Evolutionary conservation across 257 asterid genomes (phyloP), one percentile per base, ranked within the genome.

Genomic region (Gentiana macrophylla): DNA sequence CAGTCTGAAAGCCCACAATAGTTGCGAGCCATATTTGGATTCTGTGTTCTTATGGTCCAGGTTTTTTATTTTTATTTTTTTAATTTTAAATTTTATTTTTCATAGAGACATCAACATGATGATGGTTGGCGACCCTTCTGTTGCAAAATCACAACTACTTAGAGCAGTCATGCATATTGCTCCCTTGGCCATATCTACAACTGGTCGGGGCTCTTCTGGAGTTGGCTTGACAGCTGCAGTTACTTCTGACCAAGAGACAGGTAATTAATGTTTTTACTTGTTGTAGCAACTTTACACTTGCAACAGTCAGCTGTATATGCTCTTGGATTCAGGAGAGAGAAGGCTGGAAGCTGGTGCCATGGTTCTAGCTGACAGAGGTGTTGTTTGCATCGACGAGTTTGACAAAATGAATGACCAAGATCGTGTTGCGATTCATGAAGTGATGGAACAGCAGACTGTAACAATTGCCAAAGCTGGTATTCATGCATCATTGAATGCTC

Each of bases 111-210:
- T 91, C 73, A 91, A 91, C 72, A 84, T 91, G 98, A 91, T 91
- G 98, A 91, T 91, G 96, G 96, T 91, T 60, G 98, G 96, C 2
- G 98, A 91, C 75, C 98, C 98, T 57, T 91, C 95, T 71, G 96
- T 91, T 67, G 96, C 98, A 46, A 91, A 91, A 77, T 91, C 98
- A 74, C 98, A 91, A 72, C 77, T 91, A 59, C 74, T 87, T 72
- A 83, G 98, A 78, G 96, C 98, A 52, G 87, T 91, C 60, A 84
- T 91, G 87, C 84, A 84, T 68, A 87, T 91, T 63, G 96, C 98
- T 60, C 98, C 98, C 67, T 78, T 87, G 53, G 95, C 98, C 65
- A 87, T 91, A 69, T 91, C 96, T 59, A 91, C 98, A 58, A 91
- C 95, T 57, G 96, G 98, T 47, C 84, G 98, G 49, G 98, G 98